These are phyloP conservation scores for Tolypocladium inflatum DNA, from an alignment of 2,329 filamentous ascomycete genomes.

Conservation along the genomic window DNA sequence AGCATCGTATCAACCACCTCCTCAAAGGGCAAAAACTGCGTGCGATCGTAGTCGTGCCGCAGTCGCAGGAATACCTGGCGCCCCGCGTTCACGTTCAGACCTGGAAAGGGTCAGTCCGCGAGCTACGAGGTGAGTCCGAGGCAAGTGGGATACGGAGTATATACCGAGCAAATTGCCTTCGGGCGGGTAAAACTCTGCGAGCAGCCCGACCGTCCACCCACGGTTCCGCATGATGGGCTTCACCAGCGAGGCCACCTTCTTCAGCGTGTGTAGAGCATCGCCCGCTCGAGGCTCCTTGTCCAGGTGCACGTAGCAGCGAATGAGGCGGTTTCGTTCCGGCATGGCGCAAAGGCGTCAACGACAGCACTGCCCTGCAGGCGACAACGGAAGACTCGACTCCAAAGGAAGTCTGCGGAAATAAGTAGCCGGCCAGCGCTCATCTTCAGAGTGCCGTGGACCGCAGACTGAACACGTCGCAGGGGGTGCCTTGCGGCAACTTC, in stretches of 20 bases:
- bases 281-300: slow-evolving; percentile 33
- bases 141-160: too few species aligned
- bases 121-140: neutral
- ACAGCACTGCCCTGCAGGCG: neutral
- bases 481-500: neutral
- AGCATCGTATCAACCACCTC: slow-evolving; percentile 83
- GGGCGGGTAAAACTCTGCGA: slow-evolving; percentile 79
- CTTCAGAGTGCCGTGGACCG: neutral
- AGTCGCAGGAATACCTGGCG: slow-evolving; percentile 75
- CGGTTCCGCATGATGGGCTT: slow-evolving; percentile 92
- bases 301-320: slow-evolving; percentile 41
- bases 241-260: slow-evolving; percentile 76
- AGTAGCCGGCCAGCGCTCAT: neutral
- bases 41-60: slow-evolving; percentile 63
- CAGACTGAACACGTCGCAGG: neutral
- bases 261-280: slow-evolving; percentile 53
- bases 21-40: slow-evolving; percentile 72
- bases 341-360: slow-evolving; percentile 1
- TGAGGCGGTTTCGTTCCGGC: slow-evolving; percentile 26
- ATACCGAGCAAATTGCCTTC: slow-evolving; percentile 61
- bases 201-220: slow-evolving; percentile 66
- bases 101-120: slow-evolving; percentile 20
- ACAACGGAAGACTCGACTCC: neutral
- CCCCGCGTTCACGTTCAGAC: slow-evolving; percentile 69
- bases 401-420: neutral